Evolutionary conservation across 148 eudicot species (phyloP), one percentile per base, ranked within the genome.

Genomic region (Amaranthus hypochondriacus): DNA sequence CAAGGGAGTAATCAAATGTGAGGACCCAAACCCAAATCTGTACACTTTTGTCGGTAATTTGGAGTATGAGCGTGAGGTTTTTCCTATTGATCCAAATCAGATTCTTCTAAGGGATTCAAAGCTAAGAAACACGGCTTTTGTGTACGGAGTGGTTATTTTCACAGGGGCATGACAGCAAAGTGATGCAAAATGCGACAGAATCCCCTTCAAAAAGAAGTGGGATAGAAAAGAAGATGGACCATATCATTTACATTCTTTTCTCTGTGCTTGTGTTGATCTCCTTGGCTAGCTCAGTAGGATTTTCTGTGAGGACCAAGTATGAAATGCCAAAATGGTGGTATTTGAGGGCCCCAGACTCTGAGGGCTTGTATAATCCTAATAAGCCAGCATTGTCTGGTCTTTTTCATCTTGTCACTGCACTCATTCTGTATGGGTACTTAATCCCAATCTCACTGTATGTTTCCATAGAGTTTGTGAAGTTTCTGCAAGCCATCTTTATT

Each of bases 151-250:
- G 76, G 96, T 84, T n/a, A 89, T 94, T 66, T 94, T 89, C 69
- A 89, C 97, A 11, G 98, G 98, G 98, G 46, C 90, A 82, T 76
- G 98, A 94, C 74, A 87, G 90, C 79, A 94, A 94, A 88, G 97
- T 94, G 65, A 89, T 94, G 98, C 97, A 94, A 69, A 94, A 92
- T 71, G 70, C 97, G n/a, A 92, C 96, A 1, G 81, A 79, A 18
- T 87, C 97, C 66, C 98, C 97, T 67, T 94, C 98, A 0, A 94
- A 94, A 79, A 87, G 97, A 76, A 94, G 98, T 70, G 82, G 81
- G 62, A 78, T 94, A 48, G 98, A 94, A 69, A 89, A 81, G 66
- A 91, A 94, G 74, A 91, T 90, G 96, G 98, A 94, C 79, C 87
- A 90, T 62, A 88, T 94, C 62, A 92, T 94, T 46, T 94, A 92